phyloP scores from a whole-genome alignment of 768 basidiomycete genomes.

The Boletus patriciae region DNA sequence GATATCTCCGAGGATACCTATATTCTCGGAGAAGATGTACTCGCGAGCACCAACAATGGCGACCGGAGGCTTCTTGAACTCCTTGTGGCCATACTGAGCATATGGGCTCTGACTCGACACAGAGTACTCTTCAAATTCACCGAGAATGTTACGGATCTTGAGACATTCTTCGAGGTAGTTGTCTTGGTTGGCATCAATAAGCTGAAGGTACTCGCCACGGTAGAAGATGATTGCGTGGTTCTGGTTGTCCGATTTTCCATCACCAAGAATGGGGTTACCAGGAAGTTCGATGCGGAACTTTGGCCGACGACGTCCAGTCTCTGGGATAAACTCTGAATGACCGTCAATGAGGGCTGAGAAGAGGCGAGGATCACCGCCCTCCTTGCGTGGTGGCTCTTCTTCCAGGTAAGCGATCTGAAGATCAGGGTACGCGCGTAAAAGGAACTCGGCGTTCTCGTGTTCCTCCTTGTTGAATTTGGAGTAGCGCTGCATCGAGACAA shows the following conservation, averaged over 20 bases:
- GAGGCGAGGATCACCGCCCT: conserved; percentile 91
- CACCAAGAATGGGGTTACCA: conserved; percentile 98
- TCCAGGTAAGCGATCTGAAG: conserved; percentile 98
- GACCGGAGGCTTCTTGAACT: conserved; percentile 85
- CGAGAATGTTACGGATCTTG: conserved; percentile 97
- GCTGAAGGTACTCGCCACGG: conserved; percentile 97
- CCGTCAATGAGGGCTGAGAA: conserved; percentile 98
- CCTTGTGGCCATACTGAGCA: conserved; percentile 83
- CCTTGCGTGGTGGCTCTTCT: conserved; percentile 90
- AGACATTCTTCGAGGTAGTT: conserved; percentile 99
- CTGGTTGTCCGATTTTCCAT: conserved; percentile 99
- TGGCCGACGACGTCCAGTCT: conserved; percentile 84
- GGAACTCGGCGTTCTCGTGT: conserved; percentile 97
- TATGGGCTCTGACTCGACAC: conserved; percentile 90
- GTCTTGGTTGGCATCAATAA: conserved; percentile 99
- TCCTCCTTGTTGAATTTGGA: conserved; percentile 99
- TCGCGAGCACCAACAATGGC: conserved; percentile 98
- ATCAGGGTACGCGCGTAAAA: conserved; percentile 96
- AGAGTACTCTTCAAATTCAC: conserved; percentile 93
- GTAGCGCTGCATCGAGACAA: conserved; percentile 99
- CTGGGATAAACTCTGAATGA: conserved; percentile 91
- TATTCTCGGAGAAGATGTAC: conserved; percentile 99
- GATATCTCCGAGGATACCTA: conserved; percentile 97
- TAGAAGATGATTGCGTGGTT: conserved; percentile 99
- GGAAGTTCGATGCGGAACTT: conserved; percentile 99